Conservation (phyloP, 2,329 filamentous ascomycete species). For the Hymenoscyphus infarciens region DNA sequence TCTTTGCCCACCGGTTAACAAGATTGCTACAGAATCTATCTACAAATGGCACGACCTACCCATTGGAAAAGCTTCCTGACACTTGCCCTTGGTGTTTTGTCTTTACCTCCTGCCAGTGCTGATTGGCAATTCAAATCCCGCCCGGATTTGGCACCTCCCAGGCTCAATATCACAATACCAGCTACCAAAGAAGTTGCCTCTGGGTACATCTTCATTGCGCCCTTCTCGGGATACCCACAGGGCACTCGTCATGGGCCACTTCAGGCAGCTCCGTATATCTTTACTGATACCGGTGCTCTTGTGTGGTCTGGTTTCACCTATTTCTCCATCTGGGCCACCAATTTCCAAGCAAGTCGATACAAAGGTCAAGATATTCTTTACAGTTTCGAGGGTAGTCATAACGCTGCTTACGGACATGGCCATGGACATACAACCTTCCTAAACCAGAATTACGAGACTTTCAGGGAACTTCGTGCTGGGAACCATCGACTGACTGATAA, state of each 20-base stretch:
- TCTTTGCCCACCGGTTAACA: too few species aligned
- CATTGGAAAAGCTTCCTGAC: too few species aligned
- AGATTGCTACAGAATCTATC: too few species aligned
- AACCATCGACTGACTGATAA: slow-evolving; percentile 48
- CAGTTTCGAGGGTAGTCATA: slow-evolving; percentile 45
- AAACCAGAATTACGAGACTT: slow-evolving; percentile 51
- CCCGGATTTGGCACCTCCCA: slow-evolving; percentile 45
- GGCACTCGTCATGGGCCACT: slow-evolving; percentile 41
- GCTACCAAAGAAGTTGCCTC: slow-evolving; percentile 39
- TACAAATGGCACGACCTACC: too few species aligned
- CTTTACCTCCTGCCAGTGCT: slow-evolving; percentile 39
- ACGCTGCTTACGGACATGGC: slow-evolving; percentile 18
- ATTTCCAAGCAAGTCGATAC: slow-evolving; percentile 47
- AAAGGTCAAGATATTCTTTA: slow-evolving; percentile 51
- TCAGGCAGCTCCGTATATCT: slow-evolving; percentile 53
- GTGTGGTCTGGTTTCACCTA: slow-evolving; percentile 54
- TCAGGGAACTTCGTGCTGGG: slow-evolving; percentile 49
- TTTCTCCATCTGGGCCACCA: slow-evolving; percentile 49
- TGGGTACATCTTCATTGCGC: slow-evolving; percentile 43
- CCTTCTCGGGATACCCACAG: not conserved
- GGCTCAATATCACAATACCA: slow-evolving; percentile 43
- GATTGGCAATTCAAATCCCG: slow-evolving; percentile 39
- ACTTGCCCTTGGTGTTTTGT: slow-evolving; percentile 19
- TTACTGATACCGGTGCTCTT: slow-evolving; percentile 50
- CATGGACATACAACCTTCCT: slow-evolving; percentile 35